Evolutionary conservation across 2,329 filamentous ascomycete species (phyloP), one percentile per base, ranked within the genome.

Genomic region (Ophiostoma sp.): DNA sequence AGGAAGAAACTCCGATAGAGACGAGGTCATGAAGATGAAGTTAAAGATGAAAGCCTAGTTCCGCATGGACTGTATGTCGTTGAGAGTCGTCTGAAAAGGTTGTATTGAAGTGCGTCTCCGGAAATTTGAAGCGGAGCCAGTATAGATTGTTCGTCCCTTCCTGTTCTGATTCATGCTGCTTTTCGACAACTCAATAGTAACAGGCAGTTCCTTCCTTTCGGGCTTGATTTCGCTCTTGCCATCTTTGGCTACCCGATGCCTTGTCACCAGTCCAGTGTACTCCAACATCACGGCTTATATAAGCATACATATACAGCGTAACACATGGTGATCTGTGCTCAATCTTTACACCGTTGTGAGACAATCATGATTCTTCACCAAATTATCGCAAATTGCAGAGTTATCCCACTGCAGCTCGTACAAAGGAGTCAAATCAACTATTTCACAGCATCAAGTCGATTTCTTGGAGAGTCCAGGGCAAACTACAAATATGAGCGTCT

Each of bases 261-360:
- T 33, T 7, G 33, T 8, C 28, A 17, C 17, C 17, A 17, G 15
- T 19, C 8, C 33, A 39, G 1, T n/a, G 4, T 42, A 6, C n/a
- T 22, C 0, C 9, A 64, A 6, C 19, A 25, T 59, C 28, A 7
- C 3, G 5, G 33, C 19, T 64, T 64, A 64, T 22, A 25, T 64
- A 64, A 64, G 33, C 59, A 64, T 4, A 25, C 8, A 25, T 55
- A 28, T 28, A 25, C 33, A 25, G 19, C 33, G 42, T 19, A 48
- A 48, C 42, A 48, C 19, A 48, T 64, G 33, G 36, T 42, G n/a
- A 42, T 63, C 59, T 63, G 59, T 63, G 59, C 59, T 63, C 59
- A 39, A 4, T 12, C 19, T 36, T 8, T 22, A n/a, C 33, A 36
- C 6, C 3, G 7, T 39, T 19, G 19, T 15, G 33, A 39, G 33